Evolutionary conservation across 2,329 filamentous ascomycete species (phyloP).

Genomic region (Calonectria naviculata): DNA sequence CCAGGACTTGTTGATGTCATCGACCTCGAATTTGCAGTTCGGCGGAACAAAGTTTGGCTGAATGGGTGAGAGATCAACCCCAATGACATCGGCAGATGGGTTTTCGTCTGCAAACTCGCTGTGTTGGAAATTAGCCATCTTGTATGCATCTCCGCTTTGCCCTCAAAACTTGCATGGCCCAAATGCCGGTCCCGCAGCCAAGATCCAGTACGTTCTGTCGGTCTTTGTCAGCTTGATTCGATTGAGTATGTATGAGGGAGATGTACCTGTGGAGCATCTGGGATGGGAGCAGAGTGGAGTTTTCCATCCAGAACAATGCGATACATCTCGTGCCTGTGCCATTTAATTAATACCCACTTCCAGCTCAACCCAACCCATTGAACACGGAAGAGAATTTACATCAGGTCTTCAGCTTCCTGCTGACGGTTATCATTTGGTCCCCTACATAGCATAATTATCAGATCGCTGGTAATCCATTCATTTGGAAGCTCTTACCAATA

Average conservation of each 20-base stretch:
- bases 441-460: slow-evolving; percentile 14
- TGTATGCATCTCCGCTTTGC: not conserved
- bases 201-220: slow-evolving; percentile 43
- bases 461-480: fast-evolving
- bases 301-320: slow-evolving; percentile 44
- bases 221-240: not conserved
- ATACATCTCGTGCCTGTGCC: slow-evolving; percentile 40
- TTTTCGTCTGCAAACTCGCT: slow-evolving; percentile 51
- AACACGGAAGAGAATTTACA: not conserved
- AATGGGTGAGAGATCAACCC: slow-evolving; percentile 68
- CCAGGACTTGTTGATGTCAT: slow-evolving; percentile 66
- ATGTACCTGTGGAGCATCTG: slow-evolving; percentile 38
- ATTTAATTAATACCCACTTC: not conserved
- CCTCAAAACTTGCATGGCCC: slow-evolving; percentile 44
- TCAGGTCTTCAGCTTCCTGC: slow-evolving; percentile 42
- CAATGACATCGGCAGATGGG: slow-evolving; percentile 59
- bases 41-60: slow-evolving; percentile 67
- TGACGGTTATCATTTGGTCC: slow-evolving; percentile 42
- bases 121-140: not conserved
- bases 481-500: slow-evolving; percentile 39
- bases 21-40: slow-evolving; percentile 73
- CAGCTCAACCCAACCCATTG: not conserved
- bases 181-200: slow-evolving; percentile 51
- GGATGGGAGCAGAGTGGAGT: slow-evolving; percentile 46
- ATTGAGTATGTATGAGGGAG: fast-evolving